These are phyloP conservation scores for Ceratocystis smalleyi DNA, from an alignment of 2,329 filamentous ascomycete species.

Conservation along the genomic window DNA sequence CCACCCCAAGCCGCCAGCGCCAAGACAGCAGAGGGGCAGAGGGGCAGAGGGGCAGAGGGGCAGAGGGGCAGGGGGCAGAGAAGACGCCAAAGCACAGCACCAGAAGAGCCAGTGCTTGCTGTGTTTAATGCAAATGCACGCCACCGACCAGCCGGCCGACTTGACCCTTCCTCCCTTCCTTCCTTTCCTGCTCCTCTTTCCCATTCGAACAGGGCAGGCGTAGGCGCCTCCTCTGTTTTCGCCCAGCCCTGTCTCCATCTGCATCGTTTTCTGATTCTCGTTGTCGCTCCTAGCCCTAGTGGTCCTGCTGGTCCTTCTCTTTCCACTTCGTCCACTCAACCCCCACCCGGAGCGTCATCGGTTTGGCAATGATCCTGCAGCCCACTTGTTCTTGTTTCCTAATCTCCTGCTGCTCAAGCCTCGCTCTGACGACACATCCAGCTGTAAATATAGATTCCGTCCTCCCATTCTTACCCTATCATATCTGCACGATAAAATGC, in stretches of 20 bases:
- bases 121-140: background rate
- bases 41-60: background rate
- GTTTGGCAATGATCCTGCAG: background rate
- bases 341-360: background rate
- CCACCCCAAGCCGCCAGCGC: background rate
- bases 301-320: background rate
- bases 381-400: background rate
- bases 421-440: background rate
- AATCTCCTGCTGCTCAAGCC: background rate
- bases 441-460: background rate
- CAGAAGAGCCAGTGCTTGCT: background rate
- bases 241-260: background rate
- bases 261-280: background rate
- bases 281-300: background rate
- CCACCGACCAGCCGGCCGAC: background rate
- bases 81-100: background rate
- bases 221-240: constrained; percentile 9
- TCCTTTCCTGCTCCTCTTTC: background rate
- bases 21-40: no score
- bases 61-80: background rate
- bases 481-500: no score
- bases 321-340: background rate
- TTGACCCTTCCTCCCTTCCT: background rate
- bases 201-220: constrained; percentile 11
- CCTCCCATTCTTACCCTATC: background rate